phyloP scores from a whole-genome alignment of 495 filamentous ascomycete species.

The Bombardia bombarda region DNA sequence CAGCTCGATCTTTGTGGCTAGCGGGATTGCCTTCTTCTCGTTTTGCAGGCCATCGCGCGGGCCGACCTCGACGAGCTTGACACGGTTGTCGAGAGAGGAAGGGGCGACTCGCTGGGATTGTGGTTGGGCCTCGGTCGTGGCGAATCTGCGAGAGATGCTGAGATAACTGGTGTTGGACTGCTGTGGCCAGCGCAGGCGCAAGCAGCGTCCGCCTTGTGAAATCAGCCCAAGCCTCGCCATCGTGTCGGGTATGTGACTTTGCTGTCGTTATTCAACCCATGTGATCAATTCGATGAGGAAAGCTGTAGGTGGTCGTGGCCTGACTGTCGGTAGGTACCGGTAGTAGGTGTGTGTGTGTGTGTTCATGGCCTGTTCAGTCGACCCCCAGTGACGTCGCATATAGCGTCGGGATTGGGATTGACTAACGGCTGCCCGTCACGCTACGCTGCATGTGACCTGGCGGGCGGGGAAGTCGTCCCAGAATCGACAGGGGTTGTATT shows the following conservation, averaged over 20 bases:
- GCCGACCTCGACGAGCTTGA: slow-evolving; percentile 82
- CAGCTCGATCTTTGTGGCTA: slow-evolving; percentile 79
- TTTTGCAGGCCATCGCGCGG: slow-evolving; percentile 94
- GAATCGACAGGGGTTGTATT: no score
- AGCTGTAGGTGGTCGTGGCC: background rate
- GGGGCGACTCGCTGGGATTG: background rate
- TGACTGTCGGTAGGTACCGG: no score
- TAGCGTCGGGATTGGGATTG: no score
- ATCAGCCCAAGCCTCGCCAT: slow-evolving; percentile 5
- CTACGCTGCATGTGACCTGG: no score
- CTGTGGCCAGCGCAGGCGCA: background rate
- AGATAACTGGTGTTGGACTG: background rate
- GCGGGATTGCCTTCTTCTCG: slow-evolving; percentile 74
- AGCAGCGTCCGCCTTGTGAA: background rate
- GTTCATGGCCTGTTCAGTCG: no score
- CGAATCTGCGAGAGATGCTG: background rate
- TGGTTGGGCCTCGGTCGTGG: background rate
- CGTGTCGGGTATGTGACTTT: background rate
- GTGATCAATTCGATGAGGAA: no score
- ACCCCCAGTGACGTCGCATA: no score
- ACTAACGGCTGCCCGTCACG: no score
- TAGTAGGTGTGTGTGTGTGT: no score
- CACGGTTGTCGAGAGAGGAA: slow-evolving; percentile 34
- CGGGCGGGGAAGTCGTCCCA: no score
- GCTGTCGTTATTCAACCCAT: background rate